Evolutionary conservation across 2,329 filamentous ascomycete genomes (phyloP).

Genomic region (Sclerotinia glacialis): DNA sequence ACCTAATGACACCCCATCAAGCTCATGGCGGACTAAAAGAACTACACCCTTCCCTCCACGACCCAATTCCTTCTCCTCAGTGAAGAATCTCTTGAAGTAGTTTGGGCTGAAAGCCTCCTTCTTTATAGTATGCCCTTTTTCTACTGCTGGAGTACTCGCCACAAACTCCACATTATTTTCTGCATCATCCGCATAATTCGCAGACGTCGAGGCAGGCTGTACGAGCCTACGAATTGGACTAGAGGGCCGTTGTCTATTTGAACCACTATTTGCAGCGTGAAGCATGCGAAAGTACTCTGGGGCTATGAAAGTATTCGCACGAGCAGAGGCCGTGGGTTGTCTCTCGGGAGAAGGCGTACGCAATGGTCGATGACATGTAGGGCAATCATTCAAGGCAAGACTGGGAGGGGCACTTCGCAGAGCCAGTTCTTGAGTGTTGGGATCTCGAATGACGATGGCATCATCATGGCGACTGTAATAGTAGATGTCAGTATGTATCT

Average conservation of each 20-base stretch:
- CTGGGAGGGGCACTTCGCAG: constrained; percentile 61
- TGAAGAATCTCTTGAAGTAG: constrained; percentile 92
- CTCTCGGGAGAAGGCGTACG: constrained; percentile 52
- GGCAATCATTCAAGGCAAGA: constrained; percentile 69
- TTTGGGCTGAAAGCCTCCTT: constrained; percentile 84
- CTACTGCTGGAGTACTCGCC: constrained; percentile 48
- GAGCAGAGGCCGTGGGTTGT: constrained; percentile 39
- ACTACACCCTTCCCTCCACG: constrained; percentile 94
- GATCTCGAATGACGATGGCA: constrained; percentile 88
- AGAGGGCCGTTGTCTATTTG: constrained; percentile 46
- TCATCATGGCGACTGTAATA: constrained; percentile 77
- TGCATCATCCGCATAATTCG: constrained; percentile 33
- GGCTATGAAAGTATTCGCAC: constrained; percentile 66
- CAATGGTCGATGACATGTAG: constrained; percentile 45
- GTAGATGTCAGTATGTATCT: constrained; percentile 24
- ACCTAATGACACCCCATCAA: constrained; percentile 80
- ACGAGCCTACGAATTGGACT: constrained; percentile 53
- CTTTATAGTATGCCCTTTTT: constrained; percentile 68
- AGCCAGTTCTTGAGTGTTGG: constrained; percentile 77
- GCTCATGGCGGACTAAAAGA: constrained; percentile 84
- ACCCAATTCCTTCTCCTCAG: constrained; percentile 81
- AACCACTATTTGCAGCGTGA: constrained; percentile 52
- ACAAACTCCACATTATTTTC: constrained; percentile 46
- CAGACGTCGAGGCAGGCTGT: constrained; percentile 34
- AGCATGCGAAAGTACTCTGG: constrained; percentile 97